Evolutionary conservation across 768 basidiomycete species (phyloP), one percentile per base, ranked within the genome.

Genomic region (Tephrocybe sp.): DNA sequence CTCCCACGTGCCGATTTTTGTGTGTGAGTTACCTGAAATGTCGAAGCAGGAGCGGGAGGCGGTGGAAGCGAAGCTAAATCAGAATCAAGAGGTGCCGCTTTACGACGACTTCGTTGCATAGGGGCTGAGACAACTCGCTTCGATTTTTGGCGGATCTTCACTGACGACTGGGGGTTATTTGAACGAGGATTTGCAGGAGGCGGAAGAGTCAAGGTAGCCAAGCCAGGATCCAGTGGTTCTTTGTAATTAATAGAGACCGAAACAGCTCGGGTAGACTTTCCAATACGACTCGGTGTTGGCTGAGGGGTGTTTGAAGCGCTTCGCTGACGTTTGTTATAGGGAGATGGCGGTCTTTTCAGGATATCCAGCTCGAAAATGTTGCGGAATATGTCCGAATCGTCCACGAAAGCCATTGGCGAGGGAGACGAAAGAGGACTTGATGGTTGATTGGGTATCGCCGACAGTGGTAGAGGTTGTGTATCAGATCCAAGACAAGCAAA

Each of bases 391-490:
- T 53, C 52, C 8, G 19, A 26, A 39, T 43, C 26, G 3, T 52
- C 40, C 32, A 41, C 38, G 17, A 32, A 19, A 33, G 48, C 49
- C 7, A 52, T 40, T 20, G 52, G 54, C 23, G 34, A 20, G 8
- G 48, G 52, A n/a, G 55, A 49, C 38, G 53, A 54, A 11, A 53
- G 45, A n/a, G 55, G 58, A 34, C 55, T 54, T 34, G 54, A 51
- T 14, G 32, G 9, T n/a, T 56, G 52, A 30, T 35, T 53, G 14
- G 42, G 33, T 12, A 54, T 30, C 10, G 56, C 49, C 6, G 52
- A 57, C 23, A 53, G 49, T 40, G 36, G 45, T 17, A 26, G 22
- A 5, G 42, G 22, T 31, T 51, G 49, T 5, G 42, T 34, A 33
- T 16, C 42, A 16, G 44, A 16, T 30, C 13, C 46, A 40, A 49